These are phyloP conservation scores for Platanthera guangdongensis DNA, from an alignment of 106 monocot genomes.

Conservation along the genomic window DNA sequence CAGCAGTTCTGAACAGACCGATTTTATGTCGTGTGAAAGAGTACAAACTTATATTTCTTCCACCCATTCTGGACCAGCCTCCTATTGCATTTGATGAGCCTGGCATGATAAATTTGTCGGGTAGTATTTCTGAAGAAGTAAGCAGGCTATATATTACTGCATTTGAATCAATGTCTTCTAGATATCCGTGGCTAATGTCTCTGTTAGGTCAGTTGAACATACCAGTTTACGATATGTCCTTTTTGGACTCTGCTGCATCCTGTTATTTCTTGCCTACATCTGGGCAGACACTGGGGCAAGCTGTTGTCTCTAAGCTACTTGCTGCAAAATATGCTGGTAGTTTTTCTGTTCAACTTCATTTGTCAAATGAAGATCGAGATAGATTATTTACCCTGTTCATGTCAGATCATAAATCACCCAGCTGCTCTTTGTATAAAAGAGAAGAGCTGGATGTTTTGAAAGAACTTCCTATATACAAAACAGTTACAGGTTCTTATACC, in stretches of 20 bases:
- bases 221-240: constrained; percentile 80
- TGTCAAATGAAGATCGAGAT: constrained; percentile 68
- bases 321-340: constrained; percentile 56
- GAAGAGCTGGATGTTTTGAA: constrained; percentile 76
- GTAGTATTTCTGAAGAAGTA: constrained; percentile 15
- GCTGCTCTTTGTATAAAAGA: constrained; percentile 42
- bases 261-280: constrained; percentile 40
- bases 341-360: constrained; percentile 46
- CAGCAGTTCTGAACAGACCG: constrained; percentile 50
- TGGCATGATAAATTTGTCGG: constrained; percentile 11
- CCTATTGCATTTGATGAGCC: constrained; percentile 11
- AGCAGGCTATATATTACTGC: constrained; percentile 28
- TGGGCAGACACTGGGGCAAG: constrained; percentile 56
- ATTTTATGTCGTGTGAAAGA: constrained; percentile 73
- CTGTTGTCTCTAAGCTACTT: constrained; percentile 53
- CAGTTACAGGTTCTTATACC: constrained; percentile 63
- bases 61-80: constrained; percentile 39
- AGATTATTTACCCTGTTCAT: constrained; percentile 66
- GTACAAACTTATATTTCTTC: constrained; percentile 54
- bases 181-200: constrained; percentile 67
- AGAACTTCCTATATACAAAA: constrained; percentile 81
- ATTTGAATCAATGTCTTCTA: constrained; percentile 52
- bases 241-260: constrained; percentile 39
- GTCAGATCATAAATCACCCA: constrained; percentile 41
- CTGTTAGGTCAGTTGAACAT: constrained; percentile 63